Percentiles rank a stretch among this genome's conserved stretches.
Conservation (phyloP, 2,329 filamentous ascomycete genomes). For the Sporothrix phasma region DNA sequence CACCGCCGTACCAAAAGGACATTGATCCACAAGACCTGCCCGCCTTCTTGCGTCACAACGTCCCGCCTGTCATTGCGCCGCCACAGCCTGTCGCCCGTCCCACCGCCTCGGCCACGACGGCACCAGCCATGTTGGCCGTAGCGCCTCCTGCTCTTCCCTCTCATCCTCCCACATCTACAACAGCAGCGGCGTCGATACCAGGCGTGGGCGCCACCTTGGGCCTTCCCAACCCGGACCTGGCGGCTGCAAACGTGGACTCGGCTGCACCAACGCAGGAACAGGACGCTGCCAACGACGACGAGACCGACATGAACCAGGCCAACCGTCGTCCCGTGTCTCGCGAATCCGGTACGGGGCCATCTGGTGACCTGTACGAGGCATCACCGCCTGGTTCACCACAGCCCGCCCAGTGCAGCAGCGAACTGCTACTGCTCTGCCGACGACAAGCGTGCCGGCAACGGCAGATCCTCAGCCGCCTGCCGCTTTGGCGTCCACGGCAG, state of each 20-base stretch:
- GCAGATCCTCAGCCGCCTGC: background rate
- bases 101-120: background rate
- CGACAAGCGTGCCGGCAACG: background rate
- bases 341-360: background rate
- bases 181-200: background rate
- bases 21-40: constrained; percentile 45
- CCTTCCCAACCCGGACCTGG: background rate
- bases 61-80: constrained; percentile 19
- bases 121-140: background rate
- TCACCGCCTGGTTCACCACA: constrained; percentile 13
- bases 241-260: background rate
- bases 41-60: constrained; percentile 42
- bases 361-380: constrained; percentile 15
- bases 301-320: background rate
- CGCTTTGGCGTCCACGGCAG: background rate
- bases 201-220: constrained; percentile 12
- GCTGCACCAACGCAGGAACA: background rate
- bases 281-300: background rate
- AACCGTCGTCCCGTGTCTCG: background rate
- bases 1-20: constrained; percentile 66
- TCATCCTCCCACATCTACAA: background rate
- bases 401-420: background rate
- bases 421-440: background rate
- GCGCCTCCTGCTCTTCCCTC: background rate
- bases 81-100: background rate